Evolutionary conservation across 768 basidiomycete species (phyloP).

Genomic region (Pleurotus cornucopiae): DNA sequence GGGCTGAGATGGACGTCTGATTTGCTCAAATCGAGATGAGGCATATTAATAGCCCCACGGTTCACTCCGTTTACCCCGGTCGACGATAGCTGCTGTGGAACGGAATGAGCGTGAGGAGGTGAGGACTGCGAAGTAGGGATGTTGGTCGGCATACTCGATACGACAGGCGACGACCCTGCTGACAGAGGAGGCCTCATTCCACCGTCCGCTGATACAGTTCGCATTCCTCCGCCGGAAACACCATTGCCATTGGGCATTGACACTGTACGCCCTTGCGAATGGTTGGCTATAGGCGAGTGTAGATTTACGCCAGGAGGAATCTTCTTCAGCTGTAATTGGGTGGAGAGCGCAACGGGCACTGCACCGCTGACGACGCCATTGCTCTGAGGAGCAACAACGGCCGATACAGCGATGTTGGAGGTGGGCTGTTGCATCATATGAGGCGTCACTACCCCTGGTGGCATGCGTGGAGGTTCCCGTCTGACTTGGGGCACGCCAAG

Average conservation of each 20-base stretch:
- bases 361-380: conserved; percentile 7
- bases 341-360: conserved; percentile 47
- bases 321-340: conserved; percentile 58
- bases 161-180: conserved; percentile 18
- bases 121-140: conserved; percentile 29
- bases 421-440: conserved; percentile 10
- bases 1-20: conserved; percentile 20
- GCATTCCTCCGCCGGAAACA: not conserved
- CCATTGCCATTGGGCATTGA: conserved; percentile 26
- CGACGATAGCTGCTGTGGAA: conserved; percentile 25
- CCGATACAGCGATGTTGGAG: not conserved
- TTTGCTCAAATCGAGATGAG: conserved; percentile 40
- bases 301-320: conserved; percentile 48
- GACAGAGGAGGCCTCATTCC: conserved; percentile 24
- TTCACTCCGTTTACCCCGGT: conserved; percentile 32
- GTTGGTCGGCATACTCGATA: conserved; percentile 24
- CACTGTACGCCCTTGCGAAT: conserved; percentile 53
- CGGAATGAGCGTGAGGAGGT: conserved; percentile 32
- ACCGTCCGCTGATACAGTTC: not conserved
- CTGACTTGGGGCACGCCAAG: conserved; percentile 29
- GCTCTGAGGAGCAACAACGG: not conserved
- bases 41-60: conserved; percentile 41
- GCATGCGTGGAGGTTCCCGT: conserved; percentile 27
- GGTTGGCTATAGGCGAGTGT: conserved; percentile 57
- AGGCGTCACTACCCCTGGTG: conserved; percentile 16